phyloP scores from a whole-genome alignment of 179 eudicot genomes.

The Beta corolliflora region DNA sequence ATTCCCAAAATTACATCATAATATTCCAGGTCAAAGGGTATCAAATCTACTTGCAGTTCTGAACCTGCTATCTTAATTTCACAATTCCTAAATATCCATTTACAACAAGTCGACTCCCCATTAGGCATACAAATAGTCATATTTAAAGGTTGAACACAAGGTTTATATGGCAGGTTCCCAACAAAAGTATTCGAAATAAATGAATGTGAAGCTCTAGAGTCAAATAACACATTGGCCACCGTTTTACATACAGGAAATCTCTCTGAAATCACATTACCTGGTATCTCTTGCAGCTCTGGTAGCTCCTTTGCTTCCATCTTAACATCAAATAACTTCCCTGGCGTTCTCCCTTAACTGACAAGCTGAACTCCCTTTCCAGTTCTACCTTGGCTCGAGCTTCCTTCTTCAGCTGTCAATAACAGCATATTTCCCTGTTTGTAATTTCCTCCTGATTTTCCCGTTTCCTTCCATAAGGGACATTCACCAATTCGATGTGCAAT shows the following conservation, averaged over 20 bases:
- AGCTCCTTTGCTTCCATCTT: neutral
- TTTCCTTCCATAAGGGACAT: neutral
- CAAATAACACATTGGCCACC: neutral
- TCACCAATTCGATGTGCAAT: neutral
- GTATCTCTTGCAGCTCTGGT: neutral
- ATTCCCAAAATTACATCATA: neutral
- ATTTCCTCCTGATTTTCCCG: neutral
- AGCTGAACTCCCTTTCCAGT: too few relatives aligned
- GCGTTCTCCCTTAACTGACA: neutral
- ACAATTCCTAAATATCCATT: too few relatives aligned
- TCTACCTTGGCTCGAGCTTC: neutral
- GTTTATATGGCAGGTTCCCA: neutral
- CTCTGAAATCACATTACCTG: neutral
- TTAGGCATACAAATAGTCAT: neutral
- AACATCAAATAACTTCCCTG: neutral
- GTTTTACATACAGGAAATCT: neutral
- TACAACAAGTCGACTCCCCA: neutral
- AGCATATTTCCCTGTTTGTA: too few relatives aligned
- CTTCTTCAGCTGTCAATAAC: neutral
- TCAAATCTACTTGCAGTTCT: neutral
- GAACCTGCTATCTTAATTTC: too few relatives aligned
- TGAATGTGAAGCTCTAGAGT: neutral
- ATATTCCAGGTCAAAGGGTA: too few relatives aligned
- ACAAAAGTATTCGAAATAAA: neutral
- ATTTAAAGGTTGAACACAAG: neutral